Percentiles rank a stretch among this genome's conserved stretches.
Conservation (phyloP, 1,284 basidiomycete species). For the Leccinum proliferum region DNA sequence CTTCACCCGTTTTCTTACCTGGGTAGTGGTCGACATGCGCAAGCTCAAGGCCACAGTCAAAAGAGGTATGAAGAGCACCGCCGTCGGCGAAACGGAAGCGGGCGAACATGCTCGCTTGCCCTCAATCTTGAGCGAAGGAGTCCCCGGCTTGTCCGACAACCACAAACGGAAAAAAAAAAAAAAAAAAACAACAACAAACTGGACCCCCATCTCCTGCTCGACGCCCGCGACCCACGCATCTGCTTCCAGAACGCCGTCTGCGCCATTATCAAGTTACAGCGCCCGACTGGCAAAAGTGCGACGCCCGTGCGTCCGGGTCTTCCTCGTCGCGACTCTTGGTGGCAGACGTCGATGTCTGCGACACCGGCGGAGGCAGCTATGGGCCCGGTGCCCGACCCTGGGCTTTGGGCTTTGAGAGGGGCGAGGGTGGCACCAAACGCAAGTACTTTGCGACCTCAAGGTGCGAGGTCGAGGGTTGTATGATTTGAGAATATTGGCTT, state of each 20-base stretch:
- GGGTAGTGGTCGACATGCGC: conserved; percentile 10
- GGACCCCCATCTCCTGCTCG: conserved; percentile 20
- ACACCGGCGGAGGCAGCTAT: conserved; percentile 20
- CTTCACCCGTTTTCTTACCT: conserved; percentile 10
- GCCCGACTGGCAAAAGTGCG: conserved; percentile 22
- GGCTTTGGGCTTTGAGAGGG: conserved; percentile 36
- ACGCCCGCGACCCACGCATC: conserved; percentile 21
- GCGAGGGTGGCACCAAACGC: conserved; percentile 46
- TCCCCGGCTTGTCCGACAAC: neutral
- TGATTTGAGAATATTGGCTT: too few relatives aligned
- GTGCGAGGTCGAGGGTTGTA: conserved; percentile 7
- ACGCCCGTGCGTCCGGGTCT: conserved; percentile 17
- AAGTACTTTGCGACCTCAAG: conserved; percentile 34
- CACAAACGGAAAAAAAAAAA: neutral
- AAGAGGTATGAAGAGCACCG: neutral
- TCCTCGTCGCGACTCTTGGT: conserved; percentile 27
- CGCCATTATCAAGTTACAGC: conserved; percentile 26
- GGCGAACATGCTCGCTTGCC: neutral
- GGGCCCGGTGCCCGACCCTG: conserved; percentile 34
- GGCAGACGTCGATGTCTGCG: conserved; percentile 17
- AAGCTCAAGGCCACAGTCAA: neutral
- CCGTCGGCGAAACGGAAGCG: neutral
- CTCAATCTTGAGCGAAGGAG: conserved; percentile 6
- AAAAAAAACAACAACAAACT: neutral
- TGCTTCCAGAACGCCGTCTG: conserved; percentile 30